These are phyloP conservation scores for Trichoderma simmonsii DNA, from an alignment of 2,329 filamentous ascomycete genomes.

Conservation along the genomic window DNA sequence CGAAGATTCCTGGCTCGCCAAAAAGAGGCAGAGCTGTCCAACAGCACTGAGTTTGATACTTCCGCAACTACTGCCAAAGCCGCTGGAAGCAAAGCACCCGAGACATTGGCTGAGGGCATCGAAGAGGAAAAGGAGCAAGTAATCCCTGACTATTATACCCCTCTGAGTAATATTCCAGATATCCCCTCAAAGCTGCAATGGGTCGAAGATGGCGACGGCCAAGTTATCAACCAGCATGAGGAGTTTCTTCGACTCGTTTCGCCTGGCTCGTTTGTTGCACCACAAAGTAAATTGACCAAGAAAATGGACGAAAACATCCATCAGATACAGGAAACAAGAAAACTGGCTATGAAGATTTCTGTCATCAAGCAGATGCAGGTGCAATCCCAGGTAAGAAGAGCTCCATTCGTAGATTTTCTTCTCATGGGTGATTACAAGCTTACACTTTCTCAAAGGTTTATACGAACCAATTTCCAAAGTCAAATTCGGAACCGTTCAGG, in stretches of 20 bases:
- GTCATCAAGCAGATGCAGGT: constrained; percentile 99
- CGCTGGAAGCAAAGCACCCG: constrained; percentile 48
- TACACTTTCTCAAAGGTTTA: constrained; percentile 63
- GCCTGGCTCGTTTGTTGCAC: constrained; percentile 69
- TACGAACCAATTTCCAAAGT: constrained; percentile 96
- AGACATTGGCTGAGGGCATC: constrained; percentile 92
- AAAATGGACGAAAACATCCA: constrained; percentile 88
- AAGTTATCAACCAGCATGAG: constrained; percentile 83
- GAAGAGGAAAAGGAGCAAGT: constrained; percentile 81
- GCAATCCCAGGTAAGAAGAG: constrained; percentile 76
- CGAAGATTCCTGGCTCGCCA: constrained; percentile 79
- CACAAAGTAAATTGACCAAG: constrained; percentile 68
- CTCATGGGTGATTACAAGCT: background rate
- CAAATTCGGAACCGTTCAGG: constrained; percentile 82
- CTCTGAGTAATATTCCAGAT: constrained; percentile 80
- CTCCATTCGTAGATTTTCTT: background rate
- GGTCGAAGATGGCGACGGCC: constrained; percentile 84
- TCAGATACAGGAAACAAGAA: constrained; percentile 95
- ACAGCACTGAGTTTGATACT: constrained; percentile 38
- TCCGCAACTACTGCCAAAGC: constrained; percentile 44
- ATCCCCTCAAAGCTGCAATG: constrained; percentile 75
- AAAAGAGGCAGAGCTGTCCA: constrained; percentile 59
- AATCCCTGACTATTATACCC: constrained; percentile 92
- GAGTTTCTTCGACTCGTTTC: constrained; percentile 79
- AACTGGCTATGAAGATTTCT: constrained; percentile 91